phyloP scores from a whole-genome alignment of 2,329 filamentous ascomycete species.

The Alternaria incomplexa region DNA sequence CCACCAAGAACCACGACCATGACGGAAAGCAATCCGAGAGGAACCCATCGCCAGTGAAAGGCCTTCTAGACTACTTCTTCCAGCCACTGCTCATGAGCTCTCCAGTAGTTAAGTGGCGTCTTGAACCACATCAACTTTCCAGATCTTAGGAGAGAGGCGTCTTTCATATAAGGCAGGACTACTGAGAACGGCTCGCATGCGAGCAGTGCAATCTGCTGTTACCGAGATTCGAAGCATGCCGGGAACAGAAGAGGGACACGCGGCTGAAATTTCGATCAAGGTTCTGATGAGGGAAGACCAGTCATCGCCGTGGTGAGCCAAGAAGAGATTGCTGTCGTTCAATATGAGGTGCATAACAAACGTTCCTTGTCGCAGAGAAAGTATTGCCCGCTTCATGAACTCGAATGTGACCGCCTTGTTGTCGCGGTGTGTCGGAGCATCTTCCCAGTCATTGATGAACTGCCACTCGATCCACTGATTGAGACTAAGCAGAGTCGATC shows the following conservation, averaged over 20 bases:
- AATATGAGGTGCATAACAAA: not conserved
- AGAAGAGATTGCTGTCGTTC: not conserved
- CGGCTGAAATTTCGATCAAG: not conserved
- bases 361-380: not conserved
- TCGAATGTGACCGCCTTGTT: not conserved
- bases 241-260: not conserved
- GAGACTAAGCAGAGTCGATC: not conserved
- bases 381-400: not conserved
- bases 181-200: not conserved
- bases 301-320: no score
- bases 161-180: not conserved
- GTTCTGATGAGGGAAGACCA: fast-evolving
- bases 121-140: not conserved
- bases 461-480: no score
- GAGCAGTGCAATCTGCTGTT: not conserved
- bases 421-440: not conserved
- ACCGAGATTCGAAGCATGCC: not conserved
- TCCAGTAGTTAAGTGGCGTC: not conserved
- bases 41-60: not conserved
- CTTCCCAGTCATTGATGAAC: not conserved
- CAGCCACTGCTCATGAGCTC: not conserved
- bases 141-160: not conserved
- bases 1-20: not conserved
- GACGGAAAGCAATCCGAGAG: not conserved
- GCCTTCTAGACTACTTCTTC: not conserved